Conservation (phyloP, 345 rosid species). For the Salix dunnii region DNA sequence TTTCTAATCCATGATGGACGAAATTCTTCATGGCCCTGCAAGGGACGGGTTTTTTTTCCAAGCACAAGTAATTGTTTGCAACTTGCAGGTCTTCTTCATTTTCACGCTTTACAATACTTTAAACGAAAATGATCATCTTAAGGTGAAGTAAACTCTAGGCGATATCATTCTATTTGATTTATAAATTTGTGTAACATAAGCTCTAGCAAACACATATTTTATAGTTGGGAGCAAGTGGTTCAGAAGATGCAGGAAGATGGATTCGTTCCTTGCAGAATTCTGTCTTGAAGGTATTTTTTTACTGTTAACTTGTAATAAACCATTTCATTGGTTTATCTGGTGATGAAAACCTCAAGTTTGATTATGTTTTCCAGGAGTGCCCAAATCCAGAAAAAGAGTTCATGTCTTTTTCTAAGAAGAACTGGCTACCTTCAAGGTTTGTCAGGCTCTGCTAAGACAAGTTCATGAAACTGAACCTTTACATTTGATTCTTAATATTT, state of each 20-base stretch:
- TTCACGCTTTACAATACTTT: constrained; percentile 73
- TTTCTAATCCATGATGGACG: not conserved
- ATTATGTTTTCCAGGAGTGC: constrained; percentile 40
- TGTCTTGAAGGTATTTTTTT: constrained; percentile 57
- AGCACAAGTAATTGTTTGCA: constrained; percentile 17
- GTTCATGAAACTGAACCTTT: not conserved
- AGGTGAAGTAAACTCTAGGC: constrained; percentile 38
- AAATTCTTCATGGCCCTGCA: not conserved
- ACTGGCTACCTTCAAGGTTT: constrained; percentile 52
- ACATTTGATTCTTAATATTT: not conserved
- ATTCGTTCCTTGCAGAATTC: constrained; percentile 64
- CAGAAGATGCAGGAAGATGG: constrained; percentile 96
- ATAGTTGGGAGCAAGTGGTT: constrained; percentile 88
- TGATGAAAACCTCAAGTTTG: constrained; percentile 16
- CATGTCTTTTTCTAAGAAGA: constrained; percentile 49
- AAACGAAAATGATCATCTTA: constrained; percentile 70
- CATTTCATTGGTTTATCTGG: not conserved
- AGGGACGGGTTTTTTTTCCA: not conserved
- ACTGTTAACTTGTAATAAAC: not conserved
- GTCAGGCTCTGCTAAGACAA: not conserved
- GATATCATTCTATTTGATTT: not conserved
- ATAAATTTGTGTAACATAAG: not conserved
- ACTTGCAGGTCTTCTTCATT: constrained; percentile 70
- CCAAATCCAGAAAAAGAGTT: constrained; percentile 44
- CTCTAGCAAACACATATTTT: constrained; percentile 6